Percentiles rank a stretch among this genome's conserved stretches.
Evolutionary conservation across 345 rosid species (phyloP).

Genomic region (Adansonia digitata): DNA sequence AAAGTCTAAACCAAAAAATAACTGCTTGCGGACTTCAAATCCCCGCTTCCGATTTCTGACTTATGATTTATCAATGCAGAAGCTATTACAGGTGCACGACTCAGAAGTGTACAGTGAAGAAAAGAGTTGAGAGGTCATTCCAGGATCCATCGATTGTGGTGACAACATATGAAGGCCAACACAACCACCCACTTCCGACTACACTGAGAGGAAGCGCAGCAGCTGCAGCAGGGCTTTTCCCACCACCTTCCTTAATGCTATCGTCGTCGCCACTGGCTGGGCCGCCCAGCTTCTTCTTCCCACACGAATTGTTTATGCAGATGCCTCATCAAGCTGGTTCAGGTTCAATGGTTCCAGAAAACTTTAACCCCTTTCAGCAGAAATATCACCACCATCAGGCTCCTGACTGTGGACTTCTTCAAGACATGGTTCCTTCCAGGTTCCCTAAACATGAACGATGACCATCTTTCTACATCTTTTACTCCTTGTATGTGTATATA

Average conservation of each 20-base stretch:
- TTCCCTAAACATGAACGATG: constrained; percentile 50
- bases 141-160: too few relatives aligned
- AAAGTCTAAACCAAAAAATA: too few relatives aligned
- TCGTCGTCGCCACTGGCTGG: constrained; percentile 23
- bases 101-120: too few relatives aligned
- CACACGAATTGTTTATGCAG: constrained; percentile 35
- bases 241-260: constrained; percentile 32
- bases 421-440: too few relatives aligned
- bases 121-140: too few relatives aligned
- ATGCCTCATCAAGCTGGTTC: constrained; percentile 20
- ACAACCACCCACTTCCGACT: too few relatives aligned
- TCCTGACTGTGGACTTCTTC: constrained; percentile 66
- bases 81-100: too few relatives aligned
- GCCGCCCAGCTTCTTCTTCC: constrained; percentile 30
- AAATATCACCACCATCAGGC: constrained; percentile 30
- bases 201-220: constrained; percentile 60
- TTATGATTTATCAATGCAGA: too few relatives aligned
- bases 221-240: too few relatives aligned
- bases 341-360: constrained; percentile 26
- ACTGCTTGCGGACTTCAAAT: too few relatives aligned
- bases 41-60: too few relatives aligned
- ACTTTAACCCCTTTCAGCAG: constrained; percentile 23
- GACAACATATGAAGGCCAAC: too few relatives aligned
- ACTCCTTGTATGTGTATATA: background rate
- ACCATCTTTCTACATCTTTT: background rate